phyloP scores from a whole-genome alignment of 164 flowering plant genomes.

The Stephania yunnanensis region DNA sequence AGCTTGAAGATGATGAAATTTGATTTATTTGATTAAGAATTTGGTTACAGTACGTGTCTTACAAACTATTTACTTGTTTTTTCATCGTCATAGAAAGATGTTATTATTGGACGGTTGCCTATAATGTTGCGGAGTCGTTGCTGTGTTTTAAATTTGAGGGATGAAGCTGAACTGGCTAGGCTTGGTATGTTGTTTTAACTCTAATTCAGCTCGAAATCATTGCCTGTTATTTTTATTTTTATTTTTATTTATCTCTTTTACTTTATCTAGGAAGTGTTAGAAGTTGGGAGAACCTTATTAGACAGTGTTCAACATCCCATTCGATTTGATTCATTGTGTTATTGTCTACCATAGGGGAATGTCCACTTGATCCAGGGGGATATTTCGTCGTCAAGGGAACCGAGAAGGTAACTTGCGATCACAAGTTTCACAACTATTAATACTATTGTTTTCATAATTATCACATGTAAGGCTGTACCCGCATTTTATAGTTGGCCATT shows the following conservation, averaged over 20 bases:
- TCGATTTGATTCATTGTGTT: not conserved
- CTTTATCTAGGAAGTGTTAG: no score
- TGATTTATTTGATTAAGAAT: no score
- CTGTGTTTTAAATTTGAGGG: slow-evolving; percentile 63
- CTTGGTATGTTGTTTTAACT: slow-evolving; percentile 39
- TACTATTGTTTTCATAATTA: no score
- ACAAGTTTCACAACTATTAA: not conserved
- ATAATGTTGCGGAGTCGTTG: slow-evolving; percentile 78
- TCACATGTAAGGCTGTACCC: not conserved
- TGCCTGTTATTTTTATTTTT: not conserved
- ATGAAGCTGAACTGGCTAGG: slow-evolving; percentile 83
- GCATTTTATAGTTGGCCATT: not conserved
- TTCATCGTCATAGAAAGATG: slow-evolving; percentile 36
- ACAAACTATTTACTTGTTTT: not conserved
- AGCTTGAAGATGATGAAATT: no score
- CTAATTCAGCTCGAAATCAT: not conserved
- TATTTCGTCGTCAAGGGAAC: slow-evolving; percentile 89
- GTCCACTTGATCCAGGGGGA: slow-evolving; percentile 98
- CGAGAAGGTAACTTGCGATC: slow-evolving; percentile 64
- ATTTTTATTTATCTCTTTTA: not conserved
- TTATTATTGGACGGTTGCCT: slow-evolving; percentile 77
- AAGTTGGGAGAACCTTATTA: no score
- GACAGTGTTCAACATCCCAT: no score
- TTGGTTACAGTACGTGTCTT: no score
- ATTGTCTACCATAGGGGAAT: slow-evolving; percentile 57